Conservation (phyloP, 139 green algal genomes). For the Coelastrella sp. region DNA sequence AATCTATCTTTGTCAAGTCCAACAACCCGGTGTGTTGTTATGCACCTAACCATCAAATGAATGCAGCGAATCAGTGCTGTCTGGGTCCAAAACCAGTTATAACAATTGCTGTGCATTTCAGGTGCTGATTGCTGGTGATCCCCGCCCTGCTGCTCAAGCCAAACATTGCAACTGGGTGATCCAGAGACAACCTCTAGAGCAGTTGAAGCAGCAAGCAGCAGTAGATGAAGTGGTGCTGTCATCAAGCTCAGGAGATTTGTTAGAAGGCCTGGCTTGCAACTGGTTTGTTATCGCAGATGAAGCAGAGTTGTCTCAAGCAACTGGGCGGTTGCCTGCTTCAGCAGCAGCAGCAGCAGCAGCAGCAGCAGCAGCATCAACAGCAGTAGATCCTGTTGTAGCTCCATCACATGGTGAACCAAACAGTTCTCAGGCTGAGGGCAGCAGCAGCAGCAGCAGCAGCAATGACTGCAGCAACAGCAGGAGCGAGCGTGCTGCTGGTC, state of each 20-base stretch:
- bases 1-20: no score
- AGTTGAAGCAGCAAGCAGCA: constrained; percentile 2
- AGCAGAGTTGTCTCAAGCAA: no score
- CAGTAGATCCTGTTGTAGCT: not conserved
- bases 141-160: constrained; percentile 14
- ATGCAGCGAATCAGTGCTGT: no score
- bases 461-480: not conserved
- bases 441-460: constrained; percentile 18
- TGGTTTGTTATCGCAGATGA: constrained; percentile 45
- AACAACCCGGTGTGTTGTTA: no score
- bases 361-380: not conserved
- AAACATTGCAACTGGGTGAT: constrained; percentile 45
- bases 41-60: not conserved
- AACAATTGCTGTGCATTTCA: constrained; percentile 16
- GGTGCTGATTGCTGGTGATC: constrained; percentile 34
- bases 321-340: no score
- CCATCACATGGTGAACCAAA: no score
- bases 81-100: no score
- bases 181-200: constrained; percentile 20
- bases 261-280: constrained; percentile 46
- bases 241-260: not conserved
- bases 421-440: not conserved
- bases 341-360: not conserved
- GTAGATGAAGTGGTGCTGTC: constrained; percentile 38
- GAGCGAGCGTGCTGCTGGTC: not conserved